Percentiles rank a stretch among this genome's conserved stretches.
phyloP scores from a whole-genome alignment of 495 filamentous ascomycete species.

The Penicillium goetzii region DNA sequence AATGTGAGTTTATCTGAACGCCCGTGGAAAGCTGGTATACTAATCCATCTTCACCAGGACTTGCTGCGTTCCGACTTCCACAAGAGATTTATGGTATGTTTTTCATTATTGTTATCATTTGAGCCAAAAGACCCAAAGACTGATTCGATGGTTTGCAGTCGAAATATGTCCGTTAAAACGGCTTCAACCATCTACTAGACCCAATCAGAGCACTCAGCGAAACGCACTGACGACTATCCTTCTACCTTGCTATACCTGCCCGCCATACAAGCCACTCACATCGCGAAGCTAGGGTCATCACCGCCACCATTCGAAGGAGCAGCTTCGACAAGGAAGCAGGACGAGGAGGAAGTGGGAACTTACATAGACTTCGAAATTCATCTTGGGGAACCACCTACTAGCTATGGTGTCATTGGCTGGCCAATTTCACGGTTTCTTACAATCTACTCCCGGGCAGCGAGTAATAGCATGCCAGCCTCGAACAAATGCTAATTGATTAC shows the following conservation, averaged over 20 bases:
- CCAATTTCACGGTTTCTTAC: constrained; percentile 4
- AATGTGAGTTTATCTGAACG: constrained; percentile 61
- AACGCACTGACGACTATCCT: not conserved
- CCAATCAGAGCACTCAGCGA: not conserved
- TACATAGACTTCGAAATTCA: not conserved
- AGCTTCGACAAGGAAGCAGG: not conserved
- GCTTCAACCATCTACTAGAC: not conserved
- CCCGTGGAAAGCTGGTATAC: not conserved
- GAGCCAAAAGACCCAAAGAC: constrained; percentile 6
- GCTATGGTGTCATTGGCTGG: not conserved
- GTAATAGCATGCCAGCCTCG: not conserved
- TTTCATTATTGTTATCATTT: not conserved
- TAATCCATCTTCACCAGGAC: constrained; percentile 59
- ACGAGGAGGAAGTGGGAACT: not conserved
- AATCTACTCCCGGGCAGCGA: not conserved
- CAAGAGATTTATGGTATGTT: constrained; percentile 90
- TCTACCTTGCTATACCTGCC: not conserved
- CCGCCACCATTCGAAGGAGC: not conserved
- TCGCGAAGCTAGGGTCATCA: not conserved
- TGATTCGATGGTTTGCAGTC: constrained; percentile 51
- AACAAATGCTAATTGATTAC: not conserved
- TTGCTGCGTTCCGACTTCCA: constrained; percentile 95
- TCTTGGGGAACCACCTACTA: not conserved
- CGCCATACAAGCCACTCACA: not conserved
- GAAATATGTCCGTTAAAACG: constrained; percentile 66